Conservation (phyloP, 2,329 filamentous ascomycete genomes). For the Fusarium sp. region DNA sequence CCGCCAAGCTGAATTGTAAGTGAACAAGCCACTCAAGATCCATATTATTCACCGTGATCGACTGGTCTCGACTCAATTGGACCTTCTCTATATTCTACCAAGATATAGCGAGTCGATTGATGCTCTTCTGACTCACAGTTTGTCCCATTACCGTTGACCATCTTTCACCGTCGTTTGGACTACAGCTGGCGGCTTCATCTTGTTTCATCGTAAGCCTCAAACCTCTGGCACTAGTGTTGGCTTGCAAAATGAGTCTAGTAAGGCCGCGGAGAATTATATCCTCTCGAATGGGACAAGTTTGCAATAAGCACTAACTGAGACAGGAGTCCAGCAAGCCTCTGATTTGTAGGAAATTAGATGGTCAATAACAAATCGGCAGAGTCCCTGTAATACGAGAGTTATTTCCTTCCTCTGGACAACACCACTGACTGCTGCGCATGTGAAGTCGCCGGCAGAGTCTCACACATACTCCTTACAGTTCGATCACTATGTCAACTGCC, state of each 20-base stretch:
- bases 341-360: slow-evolving; percentile 15
- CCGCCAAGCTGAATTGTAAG: slow-evolving; percentile 15
- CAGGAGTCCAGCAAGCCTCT: not conserved
- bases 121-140: not conserved
- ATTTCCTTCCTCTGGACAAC: slow-evolving; percentile 1
- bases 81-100: not conserved
- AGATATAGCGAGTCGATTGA: not conserved
- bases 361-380: slow-evolving; percentile 8
- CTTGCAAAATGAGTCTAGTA: slow-evolving; percentile 11
- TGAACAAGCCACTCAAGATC: not conserved
- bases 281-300: slow-evolving; percentile 6
- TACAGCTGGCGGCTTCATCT: slow-evolving; percentile 2
- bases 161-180: slow-evolving; percentile 6
- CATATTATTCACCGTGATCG: not conserved
- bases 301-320: slow-evolving; percentile 23
- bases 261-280: slow-evolving; percentile 51
- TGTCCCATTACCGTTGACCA: not conserved
- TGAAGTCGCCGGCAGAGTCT: not conserved
- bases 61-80: slow-evolving; percentile 2
- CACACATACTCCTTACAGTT: not conserved
- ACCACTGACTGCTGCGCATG: not conserved
- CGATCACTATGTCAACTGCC: not conserved
- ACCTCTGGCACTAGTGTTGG: slow-evolving; percentile 5
- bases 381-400: slow-evolving; percentile 14
- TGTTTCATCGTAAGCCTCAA: slow-evolving; percentile 35